A percentile compares a stretch with the other conserved stretches of the same genome.
These are phyloP conservation scores for Prunus padus DNA, from an alignment of 306 rosid genomes.

Conservation along the genomic window DNA sequence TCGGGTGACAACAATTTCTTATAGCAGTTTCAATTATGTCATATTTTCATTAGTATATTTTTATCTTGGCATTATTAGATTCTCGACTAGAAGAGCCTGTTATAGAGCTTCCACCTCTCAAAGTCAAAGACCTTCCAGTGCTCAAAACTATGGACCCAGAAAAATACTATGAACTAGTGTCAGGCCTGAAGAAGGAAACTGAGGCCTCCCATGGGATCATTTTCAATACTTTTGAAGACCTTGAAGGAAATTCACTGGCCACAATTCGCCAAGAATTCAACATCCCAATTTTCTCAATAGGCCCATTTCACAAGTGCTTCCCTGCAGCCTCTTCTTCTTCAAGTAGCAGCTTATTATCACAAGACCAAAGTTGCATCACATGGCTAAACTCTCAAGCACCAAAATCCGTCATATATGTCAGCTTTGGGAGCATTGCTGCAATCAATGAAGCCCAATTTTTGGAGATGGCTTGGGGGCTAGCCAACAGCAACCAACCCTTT, in stretches of 20 bases:
- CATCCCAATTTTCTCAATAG: slow-evolving; percentile 48
- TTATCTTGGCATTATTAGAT: slow-evolving; percentile 1
- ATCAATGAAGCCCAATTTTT: slow-evolving; percentile 26
- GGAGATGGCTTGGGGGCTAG: slow-evolving; percentile 62
- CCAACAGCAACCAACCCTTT: slow-evolving; percentile 45
- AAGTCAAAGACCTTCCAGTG: slow-evolving; percentile 41
- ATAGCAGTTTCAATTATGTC: too few relatives aligned
- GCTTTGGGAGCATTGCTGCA: slow-evolving; percentile 51
- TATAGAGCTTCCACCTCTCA: slow-evolving; percentile 13
- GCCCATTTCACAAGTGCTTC: slow-evolving; percentile 58
- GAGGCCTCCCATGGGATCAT: slow-evolving; percentile 47
- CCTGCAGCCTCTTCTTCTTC: slow-evolving; percentile 15
- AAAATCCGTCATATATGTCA: slow-evolving; percentile 49
- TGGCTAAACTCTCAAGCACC: slow-evolving; percentile 45
- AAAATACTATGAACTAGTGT: slow-evolving; percentile 11
- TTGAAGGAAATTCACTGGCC: slow-evolving; percentile 40
- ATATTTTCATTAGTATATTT: neutral
- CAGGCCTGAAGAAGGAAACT: slow-evolving; percentile 22
- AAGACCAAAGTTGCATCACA: slow-evolving; percentile 47
- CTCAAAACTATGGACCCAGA: slow-evolving; percentile 22
- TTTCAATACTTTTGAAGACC: slow-evolving; percentile 48
- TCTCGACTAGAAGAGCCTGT: slow-evolving; percentile 40
- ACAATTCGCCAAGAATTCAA: slow-evolving; percentile 25
- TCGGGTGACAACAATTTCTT: neutral
- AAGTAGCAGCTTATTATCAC: slow-evolving; percentile 32